These are phyloP conservation scores for Trichaptum fuscoviolaceum DNA, from an alignment of 768 basidiomycete genomes.

Conservation along the genomic window DNA sequence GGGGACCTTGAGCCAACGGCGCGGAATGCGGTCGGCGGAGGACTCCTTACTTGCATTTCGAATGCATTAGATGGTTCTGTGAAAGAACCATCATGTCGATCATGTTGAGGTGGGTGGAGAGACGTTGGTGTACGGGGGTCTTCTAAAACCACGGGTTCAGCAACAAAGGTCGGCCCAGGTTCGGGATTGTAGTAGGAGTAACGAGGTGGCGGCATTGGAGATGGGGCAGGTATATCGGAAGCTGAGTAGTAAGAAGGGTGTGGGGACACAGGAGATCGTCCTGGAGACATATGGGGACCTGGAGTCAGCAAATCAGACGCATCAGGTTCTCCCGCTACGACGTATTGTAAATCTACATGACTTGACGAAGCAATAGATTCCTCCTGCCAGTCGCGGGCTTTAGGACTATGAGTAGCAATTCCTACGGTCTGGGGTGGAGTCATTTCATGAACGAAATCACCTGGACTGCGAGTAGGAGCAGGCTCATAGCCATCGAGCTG, in stretches of 20 bases:
- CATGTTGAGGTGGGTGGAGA: slow-evolving; percentile 15
- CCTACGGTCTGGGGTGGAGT: not conserved
- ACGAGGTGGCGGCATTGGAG: slow-evolving; percentile 44
- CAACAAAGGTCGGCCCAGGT: slow-evolving; percentile 11
- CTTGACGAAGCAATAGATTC: not conserved
- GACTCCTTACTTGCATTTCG: slow-evolving; percentile 35
- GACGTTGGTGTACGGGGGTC: slow-evolving; percentile 6
- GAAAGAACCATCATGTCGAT: slow-evolving; percentile 34
- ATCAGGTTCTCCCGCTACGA: slow-evolving; percentile 1
- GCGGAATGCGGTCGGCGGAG: slow-evolving; percentile 10
- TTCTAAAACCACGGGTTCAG: slow-evolving; percentile 8
- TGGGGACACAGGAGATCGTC: slow-evolving; percentile 23
- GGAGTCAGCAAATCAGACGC: not conserved
- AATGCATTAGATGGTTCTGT: slow-evolving; percentile 29
- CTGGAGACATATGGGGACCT: not conserved
- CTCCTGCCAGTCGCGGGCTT: slow-evolving; percentile 7
- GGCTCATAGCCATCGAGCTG: slow-evolving; percentile 44
- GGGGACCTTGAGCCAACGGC: not conserved
- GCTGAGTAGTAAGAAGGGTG: slow-evolving; percentile 58
- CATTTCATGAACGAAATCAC: slow-evolving; percentile 11
- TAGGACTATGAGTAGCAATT: slow-evolving; percentile 8
- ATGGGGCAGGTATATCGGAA: slow-evolving; percentile 44
- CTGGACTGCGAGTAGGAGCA: slow-evolving; percentile 28
- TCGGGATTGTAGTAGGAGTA: slow-evolving; percentile 20
- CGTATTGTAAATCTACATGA: not conserved